Evolutionary conservation across 768 basidiomycete genomes (phyloP).

Genomic region (Austroboletus eburneus): DNA sequence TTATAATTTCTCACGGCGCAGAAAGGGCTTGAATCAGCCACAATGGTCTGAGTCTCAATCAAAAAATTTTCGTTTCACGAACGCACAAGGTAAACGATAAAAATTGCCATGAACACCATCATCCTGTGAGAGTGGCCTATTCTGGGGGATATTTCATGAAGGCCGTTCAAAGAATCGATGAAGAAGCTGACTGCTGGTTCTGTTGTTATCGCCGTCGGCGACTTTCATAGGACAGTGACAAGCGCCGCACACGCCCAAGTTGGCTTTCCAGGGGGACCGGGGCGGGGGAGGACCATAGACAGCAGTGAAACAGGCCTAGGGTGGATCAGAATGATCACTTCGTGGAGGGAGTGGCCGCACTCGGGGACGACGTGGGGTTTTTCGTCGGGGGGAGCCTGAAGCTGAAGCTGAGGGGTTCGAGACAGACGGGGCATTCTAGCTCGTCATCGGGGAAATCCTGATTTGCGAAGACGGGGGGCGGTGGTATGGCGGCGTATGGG

Average conservation of each 20-base stretch:
- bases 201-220: conserved; percentile 77
- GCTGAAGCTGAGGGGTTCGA: conserved; percentile 90
- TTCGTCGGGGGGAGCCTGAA: conserved; percentile 92
- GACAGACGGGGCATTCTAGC: conserved; percentile 93
- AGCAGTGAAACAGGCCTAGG: conserved; percentile 90
- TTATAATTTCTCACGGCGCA: no score
- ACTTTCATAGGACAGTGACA: conserved; percentile 97
- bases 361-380: conserved; percentile 97
- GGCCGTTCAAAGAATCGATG: not conserved
- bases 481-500: conserved; percentile 57
- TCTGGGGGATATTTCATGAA: conserved; percentile 48
- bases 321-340: conserved; percentile 43
- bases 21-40: no score
- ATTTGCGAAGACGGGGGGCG: conserved; percentile 67
- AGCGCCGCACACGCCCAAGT: conserved; percentile 94
- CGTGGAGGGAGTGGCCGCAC: conserved; percentile 97
- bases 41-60: no score
- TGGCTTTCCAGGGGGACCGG: conserved; percentile 62
- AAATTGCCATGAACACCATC: no score
- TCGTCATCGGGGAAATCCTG: conserved; percentile 68
- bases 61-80: no score
- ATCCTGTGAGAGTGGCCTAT: conserved; percentile 91
- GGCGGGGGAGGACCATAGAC: conserved; percentile 88
- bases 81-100: no score
- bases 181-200: conserved; percentile 73